These are phyloP conservation scores for Wickerhamiella australiensis DNA, from an alignment of 805 yeast species.

Conservation along the genomic window DNA sequence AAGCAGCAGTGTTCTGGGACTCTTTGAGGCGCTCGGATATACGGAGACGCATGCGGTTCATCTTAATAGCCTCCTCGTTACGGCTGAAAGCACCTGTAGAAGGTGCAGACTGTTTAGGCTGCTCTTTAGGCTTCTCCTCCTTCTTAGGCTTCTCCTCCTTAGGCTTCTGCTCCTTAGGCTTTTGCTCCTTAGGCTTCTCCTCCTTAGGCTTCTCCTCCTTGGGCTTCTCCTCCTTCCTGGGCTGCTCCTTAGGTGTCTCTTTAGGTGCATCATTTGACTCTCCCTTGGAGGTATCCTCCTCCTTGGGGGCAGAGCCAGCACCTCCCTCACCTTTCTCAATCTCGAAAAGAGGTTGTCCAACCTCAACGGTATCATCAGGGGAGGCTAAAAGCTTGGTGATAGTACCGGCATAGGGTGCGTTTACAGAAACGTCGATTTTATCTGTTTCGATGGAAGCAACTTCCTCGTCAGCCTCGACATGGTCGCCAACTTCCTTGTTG, in stretches of 20 bases:
- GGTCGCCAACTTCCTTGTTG: constrained; percentile 67
- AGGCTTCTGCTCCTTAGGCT: constrained; percentile 27
- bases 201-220: constrained; percentile 24
- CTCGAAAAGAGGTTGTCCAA: constrained; percentile 83
- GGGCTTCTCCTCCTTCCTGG: constrained; percentile 22
- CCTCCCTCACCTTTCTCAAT: constrained; percentile 66
- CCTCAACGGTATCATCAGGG: constrained; percentile 88
- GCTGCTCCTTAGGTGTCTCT: constrained; percentile 26
- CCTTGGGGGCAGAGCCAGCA: constrained; percentile 37
- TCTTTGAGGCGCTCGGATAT: constrained; percentile 98
- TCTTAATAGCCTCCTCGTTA: constrained; percentile 81
- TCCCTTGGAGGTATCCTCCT: constrained; percentile 21
- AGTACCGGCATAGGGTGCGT: constrained; percentile 86
- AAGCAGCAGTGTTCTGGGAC: constrained; percentile 97
- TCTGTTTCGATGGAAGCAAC: constrained; percentile 97
- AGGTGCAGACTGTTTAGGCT: constrained; percentile 22
- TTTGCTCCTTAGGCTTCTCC: constrained; percentile 28
- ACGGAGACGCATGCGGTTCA: constrained; percentile 99
- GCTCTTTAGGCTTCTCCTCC: constrained; percentile 18
- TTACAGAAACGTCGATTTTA: constrained; percentile 94
- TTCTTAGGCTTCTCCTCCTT: constrained; percentile 27
- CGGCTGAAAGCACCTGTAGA: constrained; percentile 50
- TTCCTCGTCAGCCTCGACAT: constrained; percentile 72
- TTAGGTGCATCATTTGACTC: constrained; percentile 21
- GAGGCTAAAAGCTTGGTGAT: constrained; percentile 68